Base-by-base conservation (phyloP, 345 rosid species). In the Citrus hindsii region DNA sequence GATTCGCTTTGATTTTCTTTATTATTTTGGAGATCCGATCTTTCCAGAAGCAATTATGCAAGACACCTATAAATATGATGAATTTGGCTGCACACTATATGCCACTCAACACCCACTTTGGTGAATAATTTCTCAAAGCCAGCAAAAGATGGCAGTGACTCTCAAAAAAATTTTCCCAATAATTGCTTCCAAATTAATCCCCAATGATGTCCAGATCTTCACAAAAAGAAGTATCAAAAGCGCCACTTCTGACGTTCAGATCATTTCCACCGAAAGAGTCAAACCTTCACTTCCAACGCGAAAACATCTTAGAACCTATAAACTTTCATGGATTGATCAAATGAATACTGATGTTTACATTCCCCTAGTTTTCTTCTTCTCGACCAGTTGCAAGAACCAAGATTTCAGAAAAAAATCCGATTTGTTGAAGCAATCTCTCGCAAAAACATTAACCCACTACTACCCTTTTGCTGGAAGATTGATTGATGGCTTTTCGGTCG, bases 401-500 rank as follows among this genome's bases (percentile, higher is more conserved):
- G 51, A 46, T 46, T 46, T 46, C 0, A 46, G 0, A 46, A 46
- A 75, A 28, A 76, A 30, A 22, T 10, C 73, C 12, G 0, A 25
- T 48, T 3, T 21, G 2, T 66, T 82, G 28, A 82, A 84, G 71
- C 46, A 72, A 27, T 86, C 84, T 19, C 35, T 84, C n/a, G 77
- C 83, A 0, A 30, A 74, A 53, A 69, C 77, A 3, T 32, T 75
- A 24, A 61, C 82, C 24, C 61, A 67, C 12, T 77, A 76, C 79
- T 86, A 78, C 48, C 82, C 71, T 2, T 76, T 82, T 27, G 87
- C 81, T 0, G 82, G 85, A 53, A 46, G 69, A 48, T 33, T 82
- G 5, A 71, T 72, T 21, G 79, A 76, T 18, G 38, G 71, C 30
- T 27, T 8, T 9, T 70, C 64, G n/a, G 30, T 84, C 4, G 28